Evolutionary conservation across 2,329 filamentous ascomycete genomes (phyloP), one percentile per base, ranked within the genome.

Genomic region (Fusarium pseudonygamai): DNA sequence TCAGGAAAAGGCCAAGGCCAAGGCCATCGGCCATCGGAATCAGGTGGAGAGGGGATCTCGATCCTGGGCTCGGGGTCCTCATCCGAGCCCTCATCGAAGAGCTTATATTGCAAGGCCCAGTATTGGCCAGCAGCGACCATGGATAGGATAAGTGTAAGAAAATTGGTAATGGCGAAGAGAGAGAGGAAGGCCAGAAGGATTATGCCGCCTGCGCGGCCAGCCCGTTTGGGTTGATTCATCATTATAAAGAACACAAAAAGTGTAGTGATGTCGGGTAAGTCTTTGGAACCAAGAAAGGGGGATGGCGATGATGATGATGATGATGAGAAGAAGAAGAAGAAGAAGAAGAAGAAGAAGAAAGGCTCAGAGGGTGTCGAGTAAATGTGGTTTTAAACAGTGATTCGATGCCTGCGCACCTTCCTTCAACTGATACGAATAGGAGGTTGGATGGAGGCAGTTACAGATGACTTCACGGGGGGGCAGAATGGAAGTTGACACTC

Each of bases 101-200:
- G n/a, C n/a, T n/a, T n/a, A n/a, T n/a, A n/a, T 32, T 5, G 3
- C 12, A 32, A 32, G 32, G 32, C 13, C 32, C 20, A 6, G 28
- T 47, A 67, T 7, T 42, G 22, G 26, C 34, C n/a, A 20, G 75
- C 60, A 42, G 75, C 49, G 24, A 72, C 28, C 12, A 66, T 26
- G 15, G 71, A 58, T 37, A 78, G 45, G 36, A 75, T 37, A 60
- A 74, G 53, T 45, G 79, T 74, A 40, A 71, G 15, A 20, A 79
- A 56, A 59, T 75, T 79, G 50, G 56, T 50, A 14, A 77, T 1
- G 42, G 37, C 52, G 49, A 78, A 79, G 55, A 77, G n/a, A 43
- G 37, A 50, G 14, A 79, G 57, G 14, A 77, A 65, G 4, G 45
- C 15, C 11, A 56, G 40, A 49, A 79, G 71, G 30, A 73, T 11